A percentile compares a stretch with the other conserved stretches of the same genome.
These are phyloP conservation scores for Psilocybe mexicana DNA, from an alignment of 1,284 basidiomycete genomes.

Conservation along the genomic window DNA sequence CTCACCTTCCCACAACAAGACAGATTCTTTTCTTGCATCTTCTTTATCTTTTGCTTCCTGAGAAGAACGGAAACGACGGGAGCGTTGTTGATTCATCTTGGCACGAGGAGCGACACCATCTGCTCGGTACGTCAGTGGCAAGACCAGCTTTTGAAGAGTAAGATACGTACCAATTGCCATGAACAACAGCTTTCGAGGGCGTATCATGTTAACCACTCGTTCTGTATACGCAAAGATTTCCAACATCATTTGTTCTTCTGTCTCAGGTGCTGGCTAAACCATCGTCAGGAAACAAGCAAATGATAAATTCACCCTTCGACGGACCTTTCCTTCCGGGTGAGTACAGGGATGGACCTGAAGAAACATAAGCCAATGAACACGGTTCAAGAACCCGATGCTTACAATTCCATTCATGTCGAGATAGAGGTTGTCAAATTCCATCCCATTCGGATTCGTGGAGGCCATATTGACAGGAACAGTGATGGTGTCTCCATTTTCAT, in stretches of 20 bases:
- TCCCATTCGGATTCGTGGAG: constrained; percentile 90
- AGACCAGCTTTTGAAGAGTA: constrained; percentile 91
- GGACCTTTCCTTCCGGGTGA: constrained; percentile 92
- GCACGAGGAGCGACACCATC: constrained; percentile 98
- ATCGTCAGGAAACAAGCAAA: background rate
- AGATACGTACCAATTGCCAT: constrained; percentile 89
- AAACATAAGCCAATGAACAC: constrained; percentile 3
- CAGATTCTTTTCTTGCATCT: constrained; percentile 77
- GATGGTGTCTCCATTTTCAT: constrained; percentile 68
- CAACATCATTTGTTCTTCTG: constrained; percentile 99
- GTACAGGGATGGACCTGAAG: constrained; percentile 96
- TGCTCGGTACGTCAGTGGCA: constrained; percentile 29
- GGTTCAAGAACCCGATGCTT: constrained; percentile 22
- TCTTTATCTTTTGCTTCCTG: constrained; percentile 96
- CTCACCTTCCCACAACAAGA: constrained; percentile 84
- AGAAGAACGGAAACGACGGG: constrained; percentile 91
- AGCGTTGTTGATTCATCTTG: constrained; percentile 99
- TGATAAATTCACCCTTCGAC: constrained; percentile 14
- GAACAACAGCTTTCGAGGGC: constrained; percentile 93
- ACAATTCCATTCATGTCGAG: constrained; percentile 92
- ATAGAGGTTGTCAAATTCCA: constrained; percentile 96
- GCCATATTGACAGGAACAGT: constrained; percentile 84
- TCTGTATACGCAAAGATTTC: constrained; percentile 98
- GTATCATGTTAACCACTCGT: constrained; percentile 95
- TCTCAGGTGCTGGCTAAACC: constrained; percentile 85